Percentiles rank a stretch among this genome's conserved stretches.
Evolutionary conservation across 129 eudicot genomes (phyloP).

Genomic region (Escallonia herrerae): DNA sequence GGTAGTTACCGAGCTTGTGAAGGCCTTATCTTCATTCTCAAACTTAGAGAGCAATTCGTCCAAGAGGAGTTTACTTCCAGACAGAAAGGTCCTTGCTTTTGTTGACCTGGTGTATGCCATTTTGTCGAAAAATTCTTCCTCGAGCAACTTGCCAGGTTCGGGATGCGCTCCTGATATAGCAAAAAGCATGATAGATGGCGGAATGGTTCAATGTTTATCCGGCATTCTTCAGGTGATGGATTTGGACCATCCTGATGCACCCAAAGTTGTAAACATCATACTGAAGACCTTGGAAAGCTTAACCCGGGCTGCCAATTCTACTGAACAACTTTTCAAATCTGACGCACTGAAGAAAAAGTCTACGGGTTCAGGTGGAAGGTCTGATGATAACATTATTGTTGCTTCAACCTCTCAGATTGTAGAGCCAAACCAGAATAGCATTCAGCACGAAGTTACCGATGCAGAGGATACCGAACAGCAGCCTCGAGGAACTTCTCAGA

Average conservation of each 20-base stretch:
- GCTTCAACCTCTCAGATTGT: slow-evolving; percentile 31
- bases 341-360: slow-evolving; percentile 63
- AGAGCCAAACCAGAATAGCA: slow-evolving; percentile 27
- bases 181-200: slow-evolving; percentile 95
- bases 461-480: slow-evolving; percentile 39
- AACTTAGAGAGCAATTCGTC: slow-evolving; percentile 51
- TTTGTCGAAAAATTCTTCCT: slow-evolving; percentile 78
- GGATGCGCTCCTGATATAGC: slow-evolving; percentile 96
- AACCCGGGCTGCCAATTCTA: slow-evolving; percentile 94
- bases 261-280: slow-evolving; percentile 76
- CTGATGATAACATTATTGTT: slow-evolving; percentile 33
- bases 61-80: slow-evolving; percentile 50
- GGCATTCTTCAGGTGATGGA: slow-evolving; percentile 82
- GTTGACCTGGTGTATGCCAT: slow-evolving; percentile 78
- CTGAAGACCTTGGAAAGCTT: slow-evolving; percentile 85
- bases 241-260: slow-evolving; percentile 95
- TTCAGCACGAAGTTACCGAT: slow-evolving; percentile 32
- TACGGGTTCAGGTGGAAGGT: slow-evolving; percentile 36
- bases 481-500: slow-evolving; percentile 30
- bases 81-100: slow-evolving; percentile 69
- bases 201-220: slow-evolving; percentile 74
- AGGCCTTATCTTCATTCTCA: slow-evolving; percentile 65
- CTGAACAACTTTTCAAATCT: slow-evolving; percentile 63
- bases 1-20: slow-evolving; percentile 83
- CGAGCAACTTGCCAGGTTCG: slow-evolving; percentile 70